Conservation (phyloP, 768 basidiomycete species). For the Tulasnella sp. region DNA sequence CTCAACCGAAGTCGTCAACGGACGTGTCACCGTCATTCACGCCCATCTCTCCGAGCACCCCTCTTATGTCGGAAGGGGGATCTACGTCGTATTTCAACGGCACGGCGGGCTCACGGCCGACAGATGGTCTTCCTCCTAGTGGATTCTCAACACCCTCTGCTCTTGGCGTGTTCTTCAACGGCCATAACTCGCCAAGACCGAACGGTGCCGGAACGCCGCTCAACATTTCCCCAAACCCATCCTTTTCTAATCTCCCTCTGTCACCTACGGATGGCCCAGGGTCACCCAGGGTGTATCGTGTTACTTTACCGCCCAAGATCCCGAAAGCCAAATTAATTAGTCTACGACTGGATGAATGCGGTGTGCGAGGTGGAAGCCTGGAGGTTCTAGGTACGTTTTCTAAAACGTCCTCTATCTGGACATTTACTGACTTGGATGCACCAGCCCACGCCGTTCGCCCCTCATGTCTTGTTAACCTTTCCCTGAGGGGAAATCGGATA, state of each 20-base stretch:
- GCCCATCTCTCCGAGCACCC: slow-evolving; percentile 8
- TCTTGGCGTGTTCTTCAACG: neutral
- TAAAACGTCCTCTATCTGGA: neutral
- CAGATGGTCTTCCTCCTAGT: slow-evolving; percentile 11
- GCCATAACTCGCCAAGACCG: neutral
- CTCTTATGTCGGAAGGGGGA: slow-evolving; percentile 11
- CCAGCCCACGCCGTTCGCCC: slow-evolving; percentile 75
- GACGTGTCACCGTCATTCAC: neutral
- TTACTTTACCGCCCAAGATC: neutral
- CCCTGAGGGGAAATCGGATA: slow-evolving; percentile 83
- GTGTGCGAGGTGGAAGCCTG: slow-evolving; percentile 59
- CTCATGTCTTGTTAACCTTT: slow-evolving; percentile 80
- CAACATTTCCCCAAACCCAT: neutral
- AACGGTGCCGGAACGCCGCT: neutral
- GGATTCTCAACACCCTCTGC: neutral
- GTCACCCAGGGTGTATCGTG: neutral
- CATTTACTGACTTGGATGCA: neutral
- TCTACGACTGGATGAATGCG: slow-evolving; percentile 82
- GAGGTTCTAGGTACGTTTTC: slow-evolving; percentile 65
- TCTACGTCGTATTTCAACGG: neutral
- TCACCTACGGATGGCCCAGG: neutral
- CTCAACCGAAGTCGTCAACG: slow-evolving; percentile 3
- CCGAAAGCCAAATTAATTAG: slow-evolving; percentile 44
- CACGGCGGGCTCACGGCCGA: slow-evolving; percentile 25
- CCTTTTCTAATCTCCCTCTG: neutral